Evolutionary conservation across 2,329 filamentous ascomycete genomes (phyloP).

Genomic region (Thelonectria blattea): DNA sequence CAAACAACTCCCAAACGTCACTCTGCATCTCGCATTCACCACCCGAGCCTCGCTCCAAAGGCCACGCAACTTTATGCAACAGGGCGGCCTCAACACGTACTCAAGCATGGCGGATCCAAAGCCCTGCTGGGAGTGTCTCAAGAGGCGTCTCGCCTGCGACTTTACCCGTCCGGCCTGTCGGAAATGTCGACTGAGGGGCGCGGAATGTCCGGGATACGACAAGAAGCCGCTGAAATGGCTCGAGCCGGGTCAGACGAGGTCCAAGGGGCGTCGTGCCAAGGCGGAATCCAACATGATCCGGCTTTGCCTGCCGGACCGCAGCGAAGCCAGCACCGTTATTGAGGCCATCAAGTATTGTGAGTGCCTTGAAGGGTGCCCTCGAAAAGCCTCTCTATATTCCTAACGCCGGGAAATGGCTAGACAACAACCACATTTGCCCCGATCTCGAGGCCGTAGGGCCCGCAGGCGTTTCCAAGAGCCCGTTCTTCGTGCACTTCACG

Average conservation of each 20-base stretch:
- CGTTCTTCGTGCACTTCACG: conserved; percentile 18
- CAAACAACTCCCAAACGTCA: no score
- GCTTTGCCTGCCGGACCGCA: conserved; percentile 6
- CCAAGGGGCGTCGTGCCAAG: conserved; percentile 24
- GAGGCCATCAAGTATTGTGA: conserved; percentile 23
- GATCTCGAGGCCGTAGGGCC: conserved; percentile 25
- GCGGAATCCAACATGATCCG: conserved; percentile 13
- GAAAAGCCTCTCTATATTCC: no score
- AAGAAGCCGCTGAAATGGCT: conserved; percentile 33
- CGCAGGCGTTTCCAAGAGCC: conserved; percentile 7
- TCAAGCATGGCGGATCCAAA: conserved; percentile 7
- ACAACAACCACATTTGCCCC: conserved; percentile 28
- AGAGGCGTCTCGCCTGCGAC: conserved; percentile 29
- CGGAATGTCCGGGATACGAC: conserved; percentile 28
- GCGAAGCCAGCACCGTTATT: not conserved
- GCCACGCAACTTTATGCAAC: no score
- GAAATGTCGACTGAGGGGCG: conserved; percentile 22
- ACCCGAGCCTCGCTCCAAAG: no score
- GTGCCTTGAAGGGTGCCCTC: not conserved
- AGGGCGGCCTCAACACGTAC: no score
- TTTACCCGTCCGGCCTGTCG: conserved; percentile 21
- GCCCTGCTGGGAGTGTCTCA: conserved; percentile 31
- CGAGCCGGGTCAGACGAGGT: conserved; percentile 29
- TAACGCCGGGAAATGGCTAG: conserved; percentile 1
- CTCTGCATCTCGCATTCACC: no score